Percentiles rank a stretch among this genome's conserved stretches.
Evolutionary conservation across 1,284 basidiomycete genomes (phyloP).

Genomic region (Phellopilus nigrolimitatus): DNA sequence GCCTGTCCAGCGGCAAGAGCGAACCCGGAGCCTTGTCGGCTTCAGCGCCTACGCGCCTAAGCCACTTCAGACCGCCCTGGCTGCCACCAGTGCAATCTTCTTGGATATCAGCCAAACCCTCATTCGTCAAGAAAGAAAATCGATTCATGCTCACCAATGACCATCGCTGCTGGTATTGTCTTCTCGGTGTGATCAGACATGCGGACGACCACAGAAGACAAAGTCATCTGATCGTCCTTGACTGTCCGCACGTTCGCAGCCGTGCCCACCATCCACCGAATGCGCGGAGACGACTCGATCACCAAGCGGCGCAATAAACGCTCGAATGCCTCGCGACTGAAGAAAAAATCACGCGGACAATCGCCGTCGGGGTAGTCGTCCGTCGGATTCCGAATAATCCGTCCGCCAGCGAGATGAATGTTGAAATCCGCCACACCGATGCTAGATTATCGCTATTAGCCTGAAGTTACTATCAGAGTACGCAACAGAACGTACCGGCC

Average conservation of each 20-base stretch:
- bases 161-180: constrained; percentile 10
- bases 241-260: constrained; percentile 2
- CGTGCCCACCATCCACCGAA: constrained; percentile 15
- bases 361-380: neutral
- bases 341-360: constrained; percentile 4
- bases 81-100: constrained; percentile 20
- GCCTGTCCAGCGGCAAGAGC: constrained; percentile 7
- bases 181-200: constrained; percentile 6
- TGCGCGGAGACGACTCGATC: constrained; percentile 6
- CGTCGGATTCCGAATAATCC: constrained; percentile 4
- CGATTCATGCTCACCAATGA: constrained; percentile 9
- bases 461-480: neutral
- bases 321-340: constrained; percentile 16
- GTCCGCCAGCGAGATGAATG: constrained; percentile 5
- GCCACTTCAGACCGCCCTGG: constrained; percentile 21
- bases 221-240: neutral
- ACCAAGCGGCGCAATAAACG: constrained; percentile 12
- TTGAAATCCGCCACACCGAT: constrained; percentile 7
- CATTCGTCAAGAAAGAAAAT: neutral
- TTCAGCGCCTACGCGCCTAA: constrained; percentile 6
- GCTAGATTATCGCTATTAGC: neutral
- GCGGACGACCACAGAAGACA: constrained; percentile 11
- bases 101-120: neutral
- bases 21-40: neutral
- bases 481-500: constrained; percentile 8